Conservation (phyloP, 139 green algal species). For the Pleodorina starrii region DNA sequence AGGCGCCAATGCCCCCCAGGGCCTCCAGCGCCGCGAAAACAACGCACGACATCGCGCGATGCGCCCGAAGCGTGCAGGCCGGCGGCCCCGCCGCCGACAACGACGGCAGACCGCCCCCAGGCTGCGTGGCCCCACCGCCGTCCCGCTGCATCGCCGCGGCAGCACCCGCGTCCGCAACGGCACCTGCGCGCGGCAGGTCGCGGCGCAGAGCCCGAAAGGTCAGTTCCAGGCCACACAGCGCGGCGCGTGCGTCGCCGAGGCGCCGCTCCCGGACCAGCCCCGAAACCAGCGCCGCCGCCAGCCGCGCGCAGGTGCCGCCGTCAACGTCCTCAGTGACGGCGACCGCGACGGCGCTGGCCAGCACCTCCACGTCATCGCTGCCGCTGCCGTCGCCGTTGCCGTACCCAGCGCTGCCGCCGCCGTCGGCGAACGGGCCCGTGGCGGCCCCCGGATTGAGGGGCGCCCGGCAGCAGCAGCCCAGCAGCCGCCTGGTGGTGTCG, state of each 20-base stretch:
- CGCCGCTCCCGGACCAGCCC: background rate
- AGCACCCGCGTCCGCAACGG: background rate
- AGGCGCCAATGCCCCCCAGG: background rate
- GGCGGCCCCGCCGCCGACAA: background rate
- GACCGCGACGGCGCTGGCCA: background rate
- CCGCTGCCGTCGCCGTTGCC: background rate
- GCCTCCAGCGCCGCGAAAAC: constrained; percentile 6
- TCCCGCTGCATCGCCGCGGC: no score
- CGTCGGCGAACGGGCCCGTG: background rate
- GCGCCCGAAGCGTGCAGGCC: background rate
- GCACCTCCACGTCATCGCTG: background rate
- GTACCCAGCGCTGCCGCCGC: background rate
- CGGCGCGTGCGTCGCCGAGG: background rate
- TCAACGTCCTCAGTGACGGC: background rate
- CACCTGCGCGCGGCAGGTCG: background rate
- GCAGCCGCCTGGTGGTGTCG: background rate
- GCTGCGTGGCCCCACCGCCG: background rate
- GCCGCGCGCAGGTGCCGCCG: background rate
- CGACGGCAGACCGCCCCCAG: background rate
- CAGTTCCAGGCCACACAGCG: background rate
- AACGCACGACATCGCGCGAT: constrained; percentile 1
- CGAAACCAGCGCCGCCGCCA: background rate
- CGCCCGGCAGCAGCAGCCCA: background rate
- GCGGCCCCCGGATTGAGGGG: no score
- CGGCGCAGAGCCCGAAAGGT: background rate